Evolutionary conservation across 441 rosid genomes (phyloP).

Genomic region (Adansonia madagascariensis): DNA sequence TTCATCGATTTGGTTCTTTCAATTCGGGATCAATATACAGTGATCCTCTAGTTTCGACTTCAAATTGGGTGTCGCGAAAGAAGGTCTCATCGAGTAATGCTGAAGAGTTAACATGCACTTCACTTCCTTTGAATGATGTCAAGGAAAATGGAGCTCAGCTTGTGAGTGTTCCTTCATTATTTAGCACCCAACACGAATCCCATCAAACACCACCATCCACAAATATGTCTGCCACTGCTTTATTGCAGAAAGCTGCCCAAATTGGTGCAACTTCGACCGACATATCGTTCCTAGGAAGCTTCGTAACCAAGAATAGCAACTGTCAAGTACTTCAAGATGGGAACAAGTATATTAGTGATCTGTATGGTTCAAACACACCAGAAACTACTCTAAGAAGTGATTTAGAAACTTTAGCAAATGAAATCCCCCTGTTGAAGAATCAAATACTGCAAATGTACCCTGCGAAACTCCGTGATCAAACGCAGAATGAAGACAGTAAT

Average conservation of each 20-base stretch:
- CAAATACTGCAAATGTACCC: slow-evolving; percentile 54
- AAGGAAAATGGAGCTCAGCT: slow-evolving; percentile 39
- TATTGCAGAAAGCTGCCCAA: slow-evolving; percentile 84
- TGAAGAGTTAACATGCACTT: slow-evolving; percentile 43
- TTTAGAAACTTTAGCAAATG: slow-evolving; percentile 44
- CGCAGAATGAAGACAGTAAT: slow-evolving; percentile 42
- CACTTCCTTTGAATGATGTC: slow-evolving; percentile 44
- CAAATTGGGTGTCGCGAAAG: slow-evolving; percentile 59
- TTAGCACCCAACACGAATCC: slow-evolving; percentile 54
- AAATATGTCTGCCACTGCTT: slow-evolving; percentile 90
- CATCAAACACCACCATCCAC: slow-evolving; percentile 41
- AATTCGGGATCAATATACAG: slow-evolving; percentile 38
- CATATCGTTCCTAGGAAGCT: slow-evolving; percentile 53
- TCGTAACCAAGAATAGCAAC: slow-evolving; percentile 47
- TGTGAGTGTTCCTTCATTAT: slow-evolving; percentile 70
- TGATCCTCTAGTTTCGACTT: slow-evolving; percentile 35
- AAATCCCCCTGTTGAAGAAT: slow-evolving; percentile 39
- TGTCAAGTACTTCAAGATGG: slow-evolving; percentile 42
- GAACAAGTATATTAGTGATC: slow-evolving; percentile 52
- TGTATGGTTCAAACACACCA: slow-evolving; percentile 46
- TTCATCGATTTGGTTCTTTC: slow-evolving; percentile 43
- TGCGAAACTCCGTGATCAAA: slow-evolving; percentile 55
- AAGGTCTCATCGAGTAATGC: slow-evolving; percentile 37
- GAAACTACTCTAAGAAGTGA: slow-evolving; percentile 37
- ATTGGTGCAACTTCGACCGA: slow-evolving; percentile 59